phyloP scores from a whole-genome alignment of 2,329 filamentous ascomycete genomes.

The Cladosporium sp. region DNA sequence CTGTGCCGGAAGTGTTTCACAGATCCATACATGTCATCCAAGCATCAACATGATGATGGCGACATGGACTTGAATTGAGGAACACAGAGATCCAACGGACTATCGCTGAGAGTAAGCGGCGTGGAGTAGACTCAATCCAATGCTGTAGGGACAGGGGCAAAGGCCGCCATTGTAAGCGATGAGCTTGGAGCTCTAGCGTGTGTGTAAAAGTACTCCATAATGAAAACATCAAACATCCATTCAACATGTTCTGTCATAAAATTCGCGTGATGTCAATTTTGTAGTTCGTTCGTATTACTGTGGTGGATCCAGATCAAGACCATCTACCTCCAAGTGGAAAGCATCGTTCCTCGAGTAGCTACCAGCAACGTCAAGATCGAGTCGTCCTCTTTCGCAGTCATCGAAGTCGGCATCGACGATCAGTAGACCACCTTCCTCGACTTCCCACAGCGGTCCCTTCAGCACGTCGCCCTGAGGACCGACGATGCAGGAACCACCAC shows the following conservation, averaged over 20 bases:
- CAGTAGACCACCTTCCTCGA: slow-evolving; percentile 62
- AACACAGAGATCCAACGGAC: too few relatives aligned
- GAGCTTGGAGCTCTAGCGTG: too few relatives aligned
- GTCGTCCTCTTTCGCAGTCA: slow-evolving; percentile 73
- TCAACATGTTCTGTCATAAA: too few relatives aligned
- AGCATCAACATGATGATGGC: background rate
- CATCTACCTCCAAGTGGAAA: slow-evolving; percentile 57
- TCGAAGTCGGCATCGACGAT: slow-evolving; percentile 78
- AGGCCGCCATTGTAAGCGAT: too few relatives aligned
- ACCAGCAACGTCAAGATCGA: slow-evolving; percentile 81
- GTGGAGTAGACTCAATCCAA: too few relatives aligned
- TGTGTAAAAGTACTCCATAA: too few relatives aligned
- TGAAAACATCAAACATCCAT: too few relatives aligned
- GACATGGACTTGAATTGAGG: background rate
- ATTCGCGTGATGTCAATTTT: too few relatives aligned
- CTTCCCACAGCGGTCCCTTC: slow-evolving; percentile 77
- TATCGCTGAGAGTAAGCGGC: too few relatives aligned
- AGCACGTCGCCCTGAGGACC: slow-evolving; percentile 76
- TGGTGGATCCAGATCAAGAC: slow-evolving; percentile 57
- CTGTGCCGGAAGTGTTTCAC: background rate
- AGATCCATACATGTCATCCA: background rate
- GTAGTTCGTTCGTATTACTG: slow-evolving; percentile 31
- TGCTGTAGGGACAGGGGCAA: too few relatives aligned
- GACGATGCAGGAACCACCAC: slow-evolving; percentile 79
- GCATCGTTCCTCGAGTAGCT: slow-evolving; percentile 75